Evolutionary conservation across 352 stramenopile species (phyloP), one percentile per base, ranked within the genome.

Genomic region (Phytophthora parvispora): DNA sequence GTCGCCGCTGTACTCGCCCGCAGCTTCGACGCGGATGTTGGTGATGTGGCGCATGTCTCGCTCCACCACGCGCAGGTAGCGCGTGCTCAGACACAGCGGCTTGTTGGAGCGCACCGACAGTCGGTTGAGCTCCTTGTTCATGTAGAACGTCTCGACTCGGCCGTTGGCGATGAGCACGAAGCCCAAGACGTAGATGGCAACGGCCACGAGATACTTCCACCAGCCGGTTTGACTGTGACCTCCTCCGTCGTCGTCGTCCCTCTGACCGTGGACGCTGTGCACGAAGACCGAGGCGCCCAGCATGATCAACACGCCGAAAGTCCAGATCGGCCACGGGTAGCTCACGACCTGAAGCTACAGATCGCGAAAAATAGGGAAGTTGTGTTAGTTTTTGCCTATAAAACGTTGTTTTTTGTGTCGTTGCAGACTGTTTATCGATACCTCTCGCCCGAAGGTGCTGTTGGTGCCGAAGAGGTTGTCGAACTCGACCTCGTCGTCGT

Each of bases 131-230:
- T 90, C 79, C 45, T 85, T 83, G 69, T 78, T 84, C 72, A 93
- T 81, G 55, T 81, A 61, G 58, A 93, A 87, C 5, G 68, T 86
- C 63, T 93, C 84, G 2, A 93, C 78, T 48, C 81, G 77, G 24
- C 81, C 83, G 48, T 86, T 91, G 1, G 67, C 69, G 34, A 89
- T 70, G 10, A 93, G 64, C 20, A 60, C 51, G 9, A 90, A 57
- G 2, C 68, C 77, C 29, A 84, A 42, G 13, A 83, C 16, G 70
- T 88, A 90, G 42, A 93, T 78, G 36, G 83, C 59, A 12, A 72
- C 62, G 0, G 79, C 83, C 10, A 93, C 83, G 13, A 89, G 38
- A 77, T 93, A 90, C 58, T 93, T 91, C 84, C 84, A 91, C 83
- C 83, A 90, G 48, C 76, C 74, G 1, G 66, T 61, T 15, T 83